A percentile compares a stretch with the other conserved stretches of the same genome.
Evolutionary conservation across 345 rosid species (phyloP).

Genomic region (Salix dunnii): DNA sequence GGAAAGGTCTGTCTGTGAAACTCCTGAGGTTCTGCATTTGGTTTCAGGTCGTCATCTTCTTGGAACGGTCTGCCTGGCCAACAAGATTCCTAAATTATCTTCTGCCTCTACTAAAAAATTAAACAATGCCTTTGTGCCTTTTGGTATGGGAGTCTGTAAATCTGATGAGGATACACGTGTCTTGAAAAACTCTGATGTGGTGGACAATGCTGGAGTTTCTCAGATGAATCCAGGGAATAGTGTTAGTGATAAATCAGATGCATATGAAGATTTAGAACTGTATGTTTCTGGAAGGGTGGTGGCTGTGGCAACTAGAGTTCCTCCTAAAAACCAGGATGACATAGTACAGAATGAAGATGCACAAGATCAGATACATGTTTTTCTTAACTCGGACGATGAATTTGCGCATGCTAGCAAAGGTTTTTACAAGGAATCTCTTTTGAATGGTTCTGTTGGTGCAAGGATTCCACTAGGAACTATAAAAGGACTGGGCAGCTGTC

Average conservation of each 20-base stretch:
- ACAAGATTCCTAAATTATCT: constrained; percentile 50
- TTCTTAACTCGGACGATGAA: constrained; percentile 48
- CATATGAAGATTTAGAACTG: constrained; percentile 78
- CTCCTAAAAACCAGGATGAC: constrained; percentile 43
- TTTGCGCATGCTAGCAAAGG: constrained; percentile 18
- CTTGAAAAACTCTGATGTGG: constrained; percentile 19
- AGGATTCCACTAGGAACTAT: constrained; percentile 64
- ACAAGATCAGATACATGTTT: constrained; percentile 69
- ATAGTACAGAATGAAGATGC: constrained; percentile 36
- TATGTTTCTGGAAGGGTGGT: constrained; percentile 69
- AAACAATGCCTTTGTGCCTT: constrained; percentile 30
- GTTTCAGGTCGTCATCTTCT: constrained; percentile 89
- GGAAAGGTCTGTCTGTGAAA: constrained; percentile 80
- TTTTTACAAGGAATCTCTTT: constrained; percentile 16
- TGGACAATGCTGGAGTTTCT: constrained; percentile 27
- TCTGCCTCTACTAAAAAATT: constrained; percentile 39
- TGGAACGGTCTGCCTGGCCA: constrained; percentile 74
- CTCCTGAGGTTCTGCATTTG: constrained; percentile 77
- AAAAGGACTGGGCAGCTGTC: constrained; percentile 63
- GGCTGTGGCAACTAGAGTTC: constrained; percentile 72
- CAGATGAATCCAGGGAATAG: constrained; percentile 26
- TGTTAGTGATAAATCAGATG: constrained; percentile 47
- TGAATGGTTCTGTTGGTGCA: constrained; percentile 30
- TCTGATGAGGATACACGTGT: constrained; percentile 29
- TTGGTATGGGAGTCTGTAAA: constrained; percentile 24